Conservation (phyloP, 2,329 filamentous ascomycete genomes). For the Trichocomaceae sp. region DNA sequence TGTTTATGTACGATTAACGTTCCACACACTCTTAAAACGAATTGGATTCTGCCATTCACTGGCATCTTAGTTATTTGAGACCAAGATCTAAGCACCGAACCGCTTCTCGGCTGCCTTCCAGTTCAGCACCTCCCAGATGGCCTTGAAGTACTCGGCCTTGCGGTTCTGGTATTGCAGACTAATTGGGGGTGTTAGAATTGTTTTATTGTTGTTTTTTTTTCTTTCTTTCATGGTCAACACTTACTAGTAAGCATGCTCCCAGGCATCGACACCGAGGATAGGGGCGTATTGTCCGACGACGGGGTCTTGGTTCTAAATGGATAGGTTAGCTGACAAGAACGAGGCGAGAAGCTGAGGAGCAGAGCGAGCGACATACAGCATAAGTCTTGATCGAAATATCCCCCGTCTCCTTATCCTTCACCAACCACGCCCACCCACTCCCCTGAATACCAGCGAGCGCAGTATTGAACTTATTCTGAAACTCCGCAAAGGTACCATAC, state of each 20-base stretch:
- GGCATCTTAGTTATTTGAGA: too few relatives aligned
- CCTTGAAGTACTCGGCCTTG: slow-evolving; percentile 91
- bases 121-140: slow-evolving; percentile 93
- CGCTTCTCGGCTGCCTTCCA: slow-evolving; percentile 84
- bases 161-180: slow-evolving; percentile 90
- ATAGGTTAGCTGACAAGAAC: not conserved
- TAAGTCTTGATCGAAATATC: slow-evolving; percentile 56
- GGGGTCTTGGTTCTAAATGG: slow-evolving; percentile 70
- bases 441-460: slow-evolving; percentile 61
- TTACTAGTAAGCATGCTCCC: slow-evolving; percentile 91
- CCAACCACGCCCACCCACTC: slow-evolving; percentile 58
- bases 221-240: slow-evolving; percentile 20
- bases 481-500: slow-evolving; percentile 52
- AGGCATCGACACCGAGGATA: slow-evolving; percentile 83
- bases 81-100: slow-evolving; percentile 38
- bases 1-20: not conserved
- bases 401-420: slow-evolving; percentile 56
- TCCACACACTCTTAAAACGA: too few relatives aligned
- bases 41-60: too few relatives aligned
- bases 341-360: slow-evolving; percentile 2
- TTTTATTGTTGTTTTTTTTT: not conserved
- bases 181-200: slow-evolving; percentile 19
- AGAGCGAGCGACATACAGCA: slow-evolving; percentile 46
- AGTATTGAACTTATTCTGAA: slow-evolving; percentile 59
- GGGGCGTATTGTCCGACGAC: slow-evolving; percentile 77